phyloP scores from a whole-genome alignment of 768 basidiomycete species.

The Trametopsis cervina region DNA sequence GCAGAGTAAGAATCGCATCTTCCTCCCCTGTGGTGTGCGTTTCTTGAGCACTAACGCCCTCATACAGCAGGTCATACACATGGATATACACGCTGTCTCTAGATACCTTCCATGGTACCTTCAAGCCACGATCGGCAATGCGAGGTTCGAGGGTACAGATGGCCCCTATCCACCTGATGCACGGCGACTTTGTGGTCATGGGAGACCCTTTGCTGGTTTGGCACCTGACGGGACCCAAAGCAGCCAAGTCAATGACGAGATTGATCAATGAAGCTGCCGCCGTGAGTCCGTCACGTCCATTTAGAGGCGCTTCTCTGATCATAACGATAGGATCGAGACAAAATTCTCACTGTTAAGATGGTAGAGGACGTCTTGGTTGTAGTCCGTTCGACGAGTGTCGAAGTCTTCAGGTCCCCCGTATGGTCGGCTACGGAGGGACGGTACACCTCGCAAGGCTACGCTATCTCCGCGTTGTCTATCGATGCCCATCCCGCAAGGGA shows the following conservation, averaged over 20 bases:
- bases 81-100: constrained; percentile 16
- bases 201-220: constrained; percentile 19
- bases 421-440: constrained; percentile 4
- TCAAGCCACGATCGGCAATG: constrained; percentile 14
- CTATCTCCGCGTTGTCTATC: neutral
- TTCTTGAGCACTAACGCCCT: neutral
- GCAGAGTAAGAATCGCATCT: constrained; percentile 9
- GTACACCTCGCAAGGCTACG: neutral
- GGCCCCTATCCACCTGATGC: constrained; percentile 17
- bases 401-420: constrained; percentile 17
- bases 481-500: constrained; percentile 16
- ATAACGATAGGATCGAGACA: constrained; percentile 9
- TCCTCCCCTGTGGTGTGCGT: neutral
- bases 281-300: neutral
- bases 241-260: neutral
- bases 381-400: constrained; percentile 19
- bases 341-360: constrained; percentile 21
- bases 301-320: neutral
- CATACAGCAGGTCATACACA: neutral
- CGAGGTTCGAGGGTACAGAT: constrained; percentile 12
- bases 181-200: constrained; percentile 16
- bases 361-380: constrained; percentile 23
- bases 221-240: constrained; percentile 4
- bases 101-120: constrained; percentile 27
- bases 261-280: neutral